Base-by-base conservation (phyloP, 202 grass and related monocot species). In the Panicum virgatum region DNA sequence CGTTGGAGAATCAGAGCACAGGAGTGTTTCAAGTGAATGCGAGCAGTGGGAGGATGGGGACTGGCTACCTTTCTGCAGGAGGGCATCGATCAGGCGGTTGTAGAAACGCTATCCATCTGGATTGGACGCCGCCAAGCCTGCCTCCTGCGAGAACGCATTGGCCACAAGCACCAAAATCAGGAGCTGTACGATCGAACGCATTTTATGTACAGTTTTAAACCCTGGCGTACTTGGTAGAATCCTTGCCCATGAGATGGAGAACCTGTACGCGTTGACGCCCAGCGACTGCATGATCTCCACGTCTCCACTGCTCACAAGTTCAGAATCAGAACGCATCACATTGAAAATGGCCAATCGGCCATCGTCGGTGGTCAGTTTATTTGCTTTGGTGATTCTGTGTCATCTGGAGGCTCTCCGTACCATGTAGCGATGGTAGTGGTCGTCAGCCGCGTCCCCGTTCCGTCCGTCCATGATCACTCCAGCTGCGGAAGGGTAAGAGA, bases 381-480 rank as follows among this genome's bases (percentile, higher is more conserved):
- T n/a, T 13, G 23, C 23, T 59, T n/a, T 26, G 48, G 53, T 53
- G 56, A 50, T 43, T 79, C 19, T 59, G 13, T 51, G 18, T 83
- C 10, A 37, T 53, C 5, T n/a, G 3, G 32, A 34, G 32, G 3
- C 3, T 34, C 32, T 34, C 32, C 4, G 56, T 69, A 92, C 93
- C 90, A 73, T 79, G 67, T 92, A 96, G 32, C 69, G 82, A 68
- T 96, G 93, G 85, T 92, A 96, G 79, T 96, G 90, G 34, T 96
- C 90, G 9, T 88, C 93, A 10, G 93, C 85, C 15, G 87, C 40
- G 62, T 96, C 93, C 16, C 67, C 93, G 26, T 80, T 92, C 25
- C 72, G 77, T 23, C 93, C 88, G 51, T 90, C 93, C 42, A 0
- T 68, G 37, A 96, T 82, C 10, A 30, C 48, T 36, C 85, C 73